Evolutionary conservation across 2,329 filamentous ascomycete species (phyloP).

Genomic region (Pseudogymnoascus sp.): DNA sequence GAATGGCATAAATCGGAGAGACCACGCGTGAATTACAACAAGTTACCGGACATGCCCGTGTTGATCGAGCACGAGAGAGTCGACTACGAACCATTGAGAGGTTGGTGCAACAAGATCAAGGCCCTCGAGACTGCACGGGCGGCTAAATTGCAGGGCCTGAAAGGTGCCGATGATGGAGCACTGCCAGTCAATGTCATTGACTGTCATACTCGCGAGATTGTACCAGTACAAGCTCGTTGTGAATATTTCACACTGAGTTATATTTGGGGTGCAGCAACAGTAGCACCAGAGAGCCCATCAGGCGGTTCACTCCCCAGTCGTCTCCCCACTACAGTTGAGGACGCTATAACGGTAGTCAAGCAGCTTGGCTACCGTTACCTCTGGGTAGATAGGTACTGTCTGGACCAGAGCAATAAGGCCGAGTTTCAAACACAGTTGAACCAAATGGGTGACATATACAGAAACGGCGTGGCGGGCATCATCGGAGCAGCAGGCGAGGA

Average conservation of each 20-base stretch:
- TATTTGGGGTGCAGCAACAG: conserved; percentile 9
- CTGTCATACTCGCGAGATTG: conserved; percentile 7
- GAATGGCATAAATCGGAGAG: not conserved
- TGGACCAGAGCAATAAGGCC: conserved; percentile 15
- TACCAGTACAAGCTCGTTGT: not conserved
- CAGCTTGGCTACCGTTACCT: conserved; percentile 10
- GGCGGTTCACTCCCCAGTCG: not conserved
- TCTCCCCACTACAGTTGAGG: conserved; percentile 12
- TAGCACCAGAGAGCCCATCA: not conserved
- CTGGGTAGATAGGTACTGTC: conserved; percentile 17
- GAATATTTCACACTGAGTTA: conserved; percentile 13
- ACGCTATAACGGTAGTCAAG: conserved; percentile 12
- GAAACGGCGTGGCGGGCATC: conserved; percentile 10
- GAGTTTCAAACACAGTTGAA: conserved; percentile 7
- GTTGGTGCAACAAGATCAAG: not conserved
- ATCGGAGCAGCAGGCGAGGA: conserved; percentile 12
- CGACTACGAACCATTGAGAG: not conserved
- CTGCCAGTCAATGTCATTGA: conserved; percentile 6
- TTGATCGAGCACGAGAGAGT: not conserved
- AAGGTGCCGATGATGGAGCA: not conserved
- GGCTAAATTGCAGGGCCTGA: not conserved
- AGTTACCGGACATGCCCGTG: not conserved
- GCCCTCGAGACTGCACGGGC: not conserved
- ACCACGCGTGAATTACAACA: not conserved
- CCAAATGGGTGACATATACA: conserved; percentile 14